Evolutionary conservation across 352 stramenopile genomes (phyloP).

Genomic region (Plasmopara halstedii): DNA sequence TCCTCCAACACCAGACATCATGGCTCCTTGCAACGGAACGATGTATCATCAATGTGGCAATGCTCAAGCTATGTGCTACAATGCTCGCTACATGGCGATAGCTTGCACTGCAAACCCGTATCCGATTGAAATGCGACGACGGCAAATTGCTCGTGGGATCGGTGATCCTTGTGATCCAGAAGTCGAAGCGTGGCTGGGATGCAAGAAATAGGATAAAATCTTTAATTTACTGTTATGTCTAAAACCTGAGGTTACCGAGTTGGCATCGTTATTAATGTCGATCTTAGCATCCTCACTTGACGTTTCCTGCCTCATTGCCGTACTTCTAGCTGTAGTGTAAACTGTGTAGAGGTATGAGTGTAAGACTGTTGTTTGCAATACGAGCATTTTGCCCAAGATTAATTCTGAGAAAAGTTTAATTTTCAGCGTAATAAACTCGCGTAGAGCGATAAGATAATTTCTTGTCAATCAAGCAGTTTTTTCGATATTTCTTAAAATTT

Average conservation of each 20-base stretch:
- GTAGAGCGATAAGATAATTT: not conserved
- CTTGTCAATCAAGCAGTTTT: not conserved
- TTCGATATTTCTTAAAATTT: not conserved
- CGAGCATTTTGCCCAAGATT: too few relatives aligned
- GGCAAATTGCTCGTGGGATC: constrained; percentile 22
- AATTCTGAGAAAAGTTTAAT: too few relatives aligned
- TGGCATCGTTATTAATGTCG: too few relatives aligned
- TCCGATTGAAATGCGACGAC: constrained; percentile 17
- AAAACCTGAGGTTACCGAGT: too few relatives aligned
- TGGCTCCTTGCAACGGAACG: constrained; percentile 14
- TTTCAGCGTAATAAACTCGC: too few relatives aligned
- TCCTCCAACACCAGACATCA: not conserved
- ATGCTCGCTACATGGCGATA: constrained; percentile 21
- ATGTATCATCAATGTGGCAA: constrained; percentile 17
- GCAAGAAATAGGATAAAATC: not conserved
- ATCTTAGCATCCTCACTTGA: too few relatives aligned
- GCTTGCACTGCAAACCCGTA: constrained; percentile 14
- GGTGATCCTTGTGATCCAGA: constrained; percentile 16
- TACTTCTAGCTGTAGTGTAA: too few relatives aligned
- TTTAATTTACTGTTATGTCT: not conserved
- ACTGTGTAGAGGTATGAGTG: too few relatives aligned
- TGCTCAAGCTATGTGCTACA: constrained; percentile 23
- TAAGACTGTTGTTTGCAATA: too few relatives aligned
- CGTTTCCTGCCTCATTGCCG: too few relatives aligned
- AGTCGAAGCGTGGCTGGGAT: constrained; percentile 31